Base-by-base conservation (phyloP, 2,329 filamentous ascomycete species). In the Fusarium denticulatum region DNA sequence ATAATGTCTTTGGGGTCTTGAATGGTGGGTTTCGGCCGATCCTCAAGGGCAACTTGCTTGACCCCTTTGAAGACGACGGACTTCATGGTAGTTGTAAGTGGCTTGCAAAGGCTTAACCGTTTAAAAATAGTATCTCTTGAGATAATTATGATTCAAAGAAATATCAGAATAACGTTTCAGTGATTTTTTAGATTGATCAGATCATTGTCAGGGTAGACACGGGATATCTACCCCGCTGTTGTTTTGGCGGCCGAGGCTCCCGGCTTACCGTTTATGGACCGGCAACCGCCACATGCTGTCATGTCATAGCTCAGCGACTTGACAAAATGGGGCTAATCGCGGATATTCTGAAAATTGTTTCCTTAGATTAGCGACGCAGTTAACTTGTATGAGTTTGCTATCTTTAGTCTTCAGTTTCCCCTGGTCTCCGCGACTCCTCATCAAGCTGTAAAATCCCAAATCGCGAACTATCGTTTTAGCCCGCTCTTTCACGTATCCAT, bases 51-150 rank as follows among this genome's bases (percentile, higher is more conserved):
- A 0, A 75, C 62, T 4, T 50, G 20, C 10, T 60, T 64, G 5
- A 74, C 34, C 0, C 71, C 71, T 6, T 75, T 70, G 28, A 75
- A 67, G 0, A 74, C 71, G 3, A 75, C 68, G 2, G 72, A 69
- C n/a, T 34, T 61, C 71, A 73, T 73, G 13, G 34, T 0, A 1
- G 26, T 4, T 16, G 5, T 16, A 12, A 6, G 4, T 8, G 9
- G 13, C 1, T 3, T 11, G 2, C 0, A 26, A 22, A 28, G 5
- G 0, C 7, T 50, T 1, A 5, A 4, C 0, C 1, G 3, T 10
- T 18, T 0, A 9, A 0, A 10, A 5, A 3, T 4, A 16, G 6
- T 11, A 22, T 30, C 2, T 18, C 1, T 18, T 0, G 0, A 6
- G 4, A 4, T 10, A 4, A 9, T 32, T 13, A 13, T 18, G 0